phyloP scores from a whole-genome alignment of 140 eudicot species.

The Ambrosia hybrid region DNA sequence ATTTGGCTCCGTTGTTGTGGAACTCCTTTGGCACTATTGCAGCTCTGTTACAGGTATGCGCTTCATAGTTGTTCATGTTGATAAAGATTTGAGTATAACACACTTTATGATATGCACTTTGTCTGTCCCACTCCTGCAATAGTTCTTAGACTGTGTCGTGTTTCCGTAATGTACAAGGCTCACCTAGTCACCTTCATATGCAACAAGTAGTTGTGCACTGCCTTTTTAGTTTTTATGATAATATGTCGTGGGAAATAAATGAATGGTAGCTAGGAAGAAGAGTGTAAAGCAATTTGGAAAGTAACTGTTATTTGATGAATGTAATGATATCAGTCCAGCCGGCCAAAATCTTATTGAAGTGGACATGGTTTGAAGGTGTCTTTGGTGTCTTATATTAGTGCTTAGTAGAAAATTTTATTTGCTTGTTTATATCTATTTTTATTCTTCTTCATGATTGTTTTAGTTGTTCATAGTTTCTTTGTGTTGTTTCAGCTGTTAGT shows the following conservation, averaged over 20 bases:
- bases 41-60: constrained; percentile 24
- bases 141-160: background rate
- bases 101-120: background rate
- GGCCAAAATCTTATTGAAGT: background rate
- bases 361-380: background rate
- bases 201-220: background rate
- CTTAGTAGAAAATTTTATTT: background rate
- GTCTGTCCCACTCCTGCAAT: background rate
- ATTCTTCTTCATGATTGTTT: background rate
- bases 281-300: constrained; percentile 7
- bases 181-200: background rate
- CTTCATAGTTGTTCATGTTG: too few relatives aligned
- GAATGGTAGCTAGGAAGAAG: constrained; percentile 12
- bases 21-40: constrained; percentile 17
- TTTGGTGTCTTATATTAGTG: background rate
- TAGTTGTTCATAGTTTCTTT: constrained; percentile 3
- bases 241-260: background rate
- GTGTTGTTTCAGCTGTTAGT: constrained; percentile 5
- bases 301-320: background rate
- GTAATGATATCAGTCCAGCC: background rate
- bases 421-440: background rate
- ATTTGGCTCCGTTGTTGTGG: constrained; percentile 23
- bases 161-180: background rate
- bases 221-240: background rate
- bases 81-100: too few relatives aligned